Conservation (phyloP, 2,329 filamentous ascomycete genomes). For the Alternaria atra region DNA sequence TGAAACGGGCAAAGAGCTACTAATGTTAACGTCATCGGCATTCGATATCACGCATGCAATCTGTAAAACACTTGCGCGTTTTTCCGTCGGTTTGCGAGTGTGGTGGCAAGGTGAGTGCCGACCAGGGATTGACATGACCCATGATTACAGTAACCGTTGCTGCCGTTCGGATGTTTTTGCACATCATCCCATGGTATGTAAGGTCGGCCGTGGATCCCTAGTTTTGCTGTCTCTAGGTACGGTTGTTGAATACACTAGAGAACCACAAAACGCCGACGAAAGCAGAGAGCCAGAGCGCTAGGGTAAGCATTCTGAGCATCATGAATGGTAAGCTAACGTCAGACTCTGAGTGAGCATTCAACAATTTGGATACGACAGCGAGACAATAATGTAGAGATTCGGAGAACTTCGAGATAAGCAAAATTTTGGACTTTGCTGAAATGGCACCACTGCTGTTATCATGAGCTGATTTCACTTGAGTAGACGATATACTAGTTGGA, state of each 20-base stretch:
- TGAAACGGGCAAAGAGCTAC: background rate
- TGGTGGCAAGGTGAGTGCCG: background rate
- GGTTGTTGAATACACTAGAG: background rate
- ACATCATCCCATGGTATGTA: conserved; percentile 66
- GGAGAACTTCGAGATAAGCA: background rate
- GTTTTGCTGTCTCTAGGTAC: background rate
- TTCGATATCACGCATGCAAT: background rate
- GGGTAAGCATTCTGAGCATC: background rate
- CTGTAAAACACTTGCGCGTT: background rate
- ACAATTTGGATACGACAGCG: background rate
- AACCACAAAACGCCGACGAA: background rate
- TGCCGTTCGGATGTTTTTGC: conserved; percentile 53
- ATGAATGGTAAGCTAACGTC: background rate
- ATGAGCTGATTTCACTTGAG: background rate
- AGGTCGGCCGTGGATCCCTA: conserved; percentile 83
- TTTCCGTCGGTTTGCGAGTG: background rate
- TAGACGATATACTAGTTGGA: background rate
- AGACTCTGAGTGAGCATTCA: background rate
- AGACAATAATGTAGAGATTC: background rate
- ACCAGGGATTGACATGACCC: background rate
- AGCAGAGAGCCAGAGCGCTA: background rate
- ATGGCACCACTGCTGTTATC: background rate
- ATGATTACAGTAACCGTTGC: conserved; percentile 72
- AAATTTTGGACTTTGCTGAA: background rate
- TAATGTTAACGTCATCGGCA: background rate